Conservation (phyloP, 805 yeast species). For the Saturnispora zaruensis region DNA sequence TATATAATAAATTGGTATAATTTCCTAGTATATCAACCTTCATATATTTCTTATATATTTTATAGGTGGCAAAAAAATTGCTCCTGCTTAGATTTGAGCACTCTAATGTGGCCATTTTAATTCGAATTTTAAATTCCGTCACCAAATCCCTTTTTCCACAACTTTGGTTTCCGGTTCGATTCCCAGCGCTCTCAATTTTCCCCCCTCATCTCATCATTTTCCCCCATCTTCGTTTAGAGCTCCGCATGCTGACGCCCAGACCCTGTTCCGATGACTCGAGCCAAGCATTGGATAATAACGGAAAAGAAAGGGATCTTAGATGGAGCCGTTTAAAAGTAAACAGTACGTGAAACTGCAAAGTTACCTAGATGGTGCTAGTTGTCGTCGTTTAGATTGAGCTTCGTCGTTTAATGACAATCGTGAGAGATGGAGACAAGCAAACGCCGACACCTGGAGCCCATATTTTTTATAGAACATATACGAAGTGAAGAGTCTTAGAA, state of each 20-base stretch:
- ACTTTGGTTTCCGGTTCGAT: not conserved
- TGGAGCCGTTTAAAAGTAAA: not conserved
- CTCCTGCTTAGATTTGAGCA: not conserved
- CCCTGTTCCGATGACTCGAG: not conserved
- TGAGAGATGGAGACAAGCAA: no score
- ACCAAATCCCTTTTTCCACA: not conserved
- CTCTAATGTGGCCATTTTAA: not conserved
- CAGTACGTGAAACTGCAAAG: no score
- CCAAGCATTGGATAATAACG: no score
- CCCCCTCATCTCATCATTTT: no score
- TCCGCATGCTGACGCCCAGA: not conserved
- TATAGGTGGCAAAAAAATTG: not conserved
- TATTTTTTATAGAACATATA: no score
- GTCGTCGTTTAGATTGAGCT: no score
- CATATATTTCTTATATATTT: not conserved
- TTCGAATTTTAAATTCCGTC: not conserved
- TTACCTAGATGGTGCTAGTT: no score
- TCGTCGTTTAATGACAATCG: no score
- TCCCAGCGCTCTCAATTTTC: not conserved
- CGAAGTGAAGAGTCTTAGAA: not conserved
- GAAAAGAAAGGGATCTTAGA: not conserved
- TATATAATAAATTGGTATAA: not conserved
- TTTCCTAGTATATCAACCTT: no score
- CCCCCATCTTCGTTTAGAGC: not conserved
- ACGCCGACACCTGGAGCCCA: not conserved